Base-by-base conservation (phyloP, 1,139 yeast species). In the Yamadazyma atmosphaerica region DNA sequence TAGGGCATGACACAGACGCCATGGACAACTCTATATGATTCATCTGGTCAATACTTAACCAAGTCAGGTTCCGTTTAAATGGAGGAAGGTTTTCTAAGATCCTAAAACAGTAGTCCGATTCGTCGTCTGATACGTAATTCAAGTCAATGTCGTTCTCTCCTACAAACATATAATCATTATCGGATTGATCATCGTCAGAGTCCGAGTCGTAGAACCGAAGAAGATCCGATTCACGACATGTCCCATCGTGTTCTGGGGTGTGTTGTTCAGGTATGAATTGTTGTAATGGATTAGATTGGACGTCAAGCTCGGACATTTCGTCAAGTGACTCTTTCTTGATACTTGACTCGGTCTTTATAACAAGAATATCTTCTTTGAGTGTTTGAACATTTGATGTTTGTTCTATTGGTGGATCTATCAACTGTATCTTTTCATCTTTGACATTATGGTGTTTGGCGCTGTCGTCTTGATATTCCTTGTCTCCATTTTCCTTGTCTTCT, bases 1-100 rank as follows among this genome's bases (percentile, higher is more conserved):
- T 37, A 3, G 62, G 62, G 42, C 62, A 57, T 8, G 39, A 24
- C 1, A 13, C 14, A 11, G 29, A 23, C 12, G 32, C 40, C 7
- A 12, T 2, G 11, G 34, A 14, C 11, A 49, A 36, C 30, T 49
- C 52, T 1, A 49, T 15, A n/a, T 38, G 32, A 2, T 17, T 15
- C 3, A 46, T 22, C 2, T 7, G 15, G 32, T 49, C 50, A 12
- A 48, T 41, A 27, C 34, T 38, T 12, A 45, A 35, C 11, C 37
- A 33, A 8, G 24, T 23, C 18, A 35, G 28, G 15, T 8, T 10
- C 17, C 19, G 5, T 28, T 28, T 16, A 13, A 15, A 12, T 14
- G 22, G 26, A 1, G 51, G 49, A n/a, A 40, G 35, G n/a, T 39
- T 36, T 4, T 44, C 43, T 1, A 37, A 14, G 10, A 48, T 41